Evolutionary conservation across 208 protist species (phyloP).

Genomic region (Wallacemonas sp.): DNA sequence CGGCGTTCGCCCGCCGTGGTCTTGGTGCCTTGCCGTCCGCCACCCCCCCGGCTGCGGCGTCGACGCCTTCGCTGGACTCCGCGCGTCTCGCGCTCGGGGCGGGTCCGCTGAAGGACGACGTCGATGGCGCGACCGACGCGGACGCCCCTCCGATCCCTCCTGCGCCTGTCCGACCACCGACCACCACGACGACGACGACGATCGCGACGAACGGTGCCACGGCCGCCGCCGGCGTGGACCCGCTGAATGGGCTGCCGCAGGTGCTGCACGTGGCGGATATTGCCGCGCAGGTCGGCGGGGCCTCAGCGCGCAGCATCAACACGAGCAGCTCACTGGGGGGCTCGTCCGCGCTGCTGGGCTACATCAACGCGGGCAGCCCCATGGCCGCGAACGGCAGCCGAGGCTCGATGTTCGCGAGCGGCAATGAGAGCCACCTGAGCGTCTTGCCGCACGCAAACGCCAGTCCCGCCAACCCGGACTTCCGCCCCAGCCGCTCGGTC

Average conservation of each 20-base stretch:
- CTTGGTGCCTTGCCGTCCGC: neutral
- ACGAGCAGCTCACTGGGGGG: neutral
- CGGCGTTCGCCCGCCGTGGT: neutral
- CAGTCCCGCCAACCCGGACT: neutral
- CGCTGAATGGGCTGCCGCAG: constrained; percentile 12
- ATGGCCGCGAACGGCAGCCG: constrained; percentile 5
- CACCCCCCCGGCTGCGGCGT: constrained; percentile 12
- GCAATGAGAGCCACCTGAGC: constrained; percentile 27
- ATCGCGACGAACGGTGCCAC: too few relatives aligned
- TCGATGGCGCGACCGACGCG: neutral
- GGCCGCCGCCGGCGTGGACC: too few relatives aligned
- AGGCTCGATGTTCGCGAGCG: constrained; percentile 17
- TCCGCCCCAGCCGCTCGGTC: constrained; percentile 21
- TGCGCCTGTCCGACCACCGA: too few relatives aligned
- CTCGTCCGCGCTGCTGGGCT: neutral
- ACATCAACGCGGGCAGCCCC: neutral
- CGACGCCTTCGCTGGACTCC: too few relatives aligned
- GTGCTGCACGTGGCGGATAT: constrained; percentile 10
- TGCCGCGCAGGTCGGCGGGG: neutral
- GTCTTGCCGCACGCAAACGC: constrained; percentile 12
- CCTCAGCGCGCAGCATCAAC: neutral
- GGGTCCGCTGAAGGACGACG: neutral
- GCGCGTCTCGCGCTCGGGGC: too few relatives aligned
- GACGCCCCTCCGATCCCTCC: neutral
- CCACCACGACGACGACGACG: too few relatives aligned